Evolutionary conservation across 345 rosid species (phyloP).

Genomic region (Citrus hindsii): DNA sequence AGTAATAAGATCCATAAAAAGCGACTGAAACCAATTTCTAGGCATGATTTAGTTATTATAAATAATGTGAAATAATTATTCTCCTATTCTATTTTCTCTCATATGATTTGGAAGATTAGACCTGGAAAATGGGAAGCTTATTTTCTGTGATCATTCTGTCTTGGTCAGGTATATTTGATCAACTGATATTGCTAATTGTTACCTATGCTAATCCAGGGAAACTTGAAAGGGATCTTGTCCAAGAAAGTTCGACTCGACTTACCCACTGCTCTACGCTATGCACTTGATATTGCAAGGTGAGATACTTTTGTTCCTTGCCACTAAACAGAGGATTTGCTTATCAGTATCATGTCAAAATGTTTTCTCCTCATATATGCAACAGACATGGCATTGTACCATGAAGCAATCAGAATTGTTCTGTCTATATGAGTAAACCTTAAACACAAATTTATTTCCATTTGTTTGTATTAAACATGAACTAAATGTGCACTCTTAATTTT

Average conservation of each 20-base stretch:
- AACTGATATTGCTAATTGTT: neutral
- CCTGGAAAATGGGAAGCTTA: neutral
- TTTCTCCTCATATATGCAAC: neutral
- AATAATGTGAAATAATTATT: neutral
- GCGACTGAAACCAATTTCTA: neutral
- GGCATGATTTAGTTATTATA: neutral
- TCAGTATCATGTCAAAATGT: neutral
- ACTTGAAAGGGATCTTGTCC: constrained; percentile 32
- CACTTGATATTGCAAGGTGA: constrained; percentile 58
- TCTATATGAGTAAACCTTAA: neutral
- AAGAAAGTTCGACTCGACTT: constrained; percentile 39
- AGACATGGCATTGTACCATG: neutral
- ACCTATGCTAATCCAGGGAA: constrained; percentile 29
- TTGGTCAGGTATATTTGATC: neutral
- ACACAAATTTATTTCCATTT: neutral
- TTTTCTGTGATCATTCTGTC: neutral
- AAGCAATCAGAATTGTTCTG: neutral
- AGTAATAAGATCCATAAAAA: neutral
- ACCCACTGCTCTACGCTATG: constrained; percentile 45
- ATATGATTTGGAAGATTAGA: neutral
- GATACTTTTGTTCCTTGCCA: neutral
- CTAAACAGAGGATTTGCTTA: neutral
- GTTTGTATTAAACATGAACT: neutral
- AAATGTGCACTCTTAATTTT: neutral
- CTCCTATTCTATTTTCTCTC: neutral